A percentile compares a stretch with the other conserved stretches of the same genome.
phyloP scores from a whole-genome alignment of 2,329 filamentous ascomycete species.

The Diaporthe capsici region DNA sequence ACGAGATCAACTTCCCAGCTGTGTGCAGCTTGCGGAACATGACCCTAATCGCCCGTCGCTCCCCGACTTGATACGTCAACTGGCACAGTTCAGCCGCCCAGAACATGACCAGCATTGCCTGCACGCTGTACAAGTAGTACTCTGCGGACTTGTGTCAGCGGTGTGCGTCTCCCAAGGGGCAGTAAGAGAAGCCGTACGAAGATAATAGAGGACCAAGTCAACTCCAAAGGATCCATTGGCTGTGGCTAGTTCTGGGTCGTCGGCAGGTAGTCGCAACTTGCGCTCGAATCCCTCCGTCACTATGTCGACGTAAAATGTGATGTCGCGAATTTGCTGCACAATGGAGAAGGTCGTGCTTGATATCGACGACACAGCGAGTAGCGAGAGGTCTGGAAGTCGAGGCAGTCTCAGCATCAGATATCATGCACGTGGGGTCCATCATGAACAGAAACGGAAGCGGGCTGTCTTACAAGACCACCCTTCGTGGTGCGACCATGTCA shows the following conservation, averaged over 20 bases:
- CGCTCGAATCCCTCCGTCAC: slow-evolving; percentile 41
- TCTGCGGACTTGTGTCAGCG: slow-evolving; percentile 39
- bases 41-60: slow-evolving; percentile 39
- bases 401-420: neutral
- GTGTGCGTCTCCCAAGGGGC: neutral
- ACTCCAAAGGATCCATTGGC: slow-evolving; percentile 46
- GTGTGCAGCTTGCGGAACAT: slow-evolving; percentile 44
- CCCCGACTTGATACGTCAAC: slow-evolving; percentile 42
- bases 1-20: slow-evolving; percentile 43
- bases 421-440: neutral
- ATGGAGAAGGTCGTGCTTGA: slow-evolving; percentile 47
- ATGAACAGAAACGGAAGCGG: neutral
- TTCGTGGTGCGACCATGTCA: slow-evolving; percentile 47
- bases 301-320: slow-evolving; percentile 43
- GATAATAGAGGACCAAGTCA: slow-evolving; percentile 47
- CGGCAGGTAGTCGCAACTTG: slow-evolving; percentile 41
- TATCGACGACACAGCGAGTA: slow-evolving; percentile 44
- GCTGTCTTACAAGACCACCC: slow-evolving; percentile 45
- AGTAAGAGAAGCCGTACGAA: slow-evolving; percentile 42
- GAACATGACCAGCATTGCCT: slow-evolving; percentile 46
- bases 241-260: slow-evolving; percentile 44
- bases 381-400: slow-evolving; percentile 44
- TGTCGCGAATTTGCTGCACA: slow-evolving; percentile 45
- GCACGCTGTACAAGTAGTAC: slow-evolving; percentile 45
- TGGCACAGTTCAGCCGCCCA: slow-evolving; percentile 42